Evolutionary conservation across 2,329 filamentous ascomycete species (phyloP).

Genomic region (Leptographium wingfieldii): DNA sequence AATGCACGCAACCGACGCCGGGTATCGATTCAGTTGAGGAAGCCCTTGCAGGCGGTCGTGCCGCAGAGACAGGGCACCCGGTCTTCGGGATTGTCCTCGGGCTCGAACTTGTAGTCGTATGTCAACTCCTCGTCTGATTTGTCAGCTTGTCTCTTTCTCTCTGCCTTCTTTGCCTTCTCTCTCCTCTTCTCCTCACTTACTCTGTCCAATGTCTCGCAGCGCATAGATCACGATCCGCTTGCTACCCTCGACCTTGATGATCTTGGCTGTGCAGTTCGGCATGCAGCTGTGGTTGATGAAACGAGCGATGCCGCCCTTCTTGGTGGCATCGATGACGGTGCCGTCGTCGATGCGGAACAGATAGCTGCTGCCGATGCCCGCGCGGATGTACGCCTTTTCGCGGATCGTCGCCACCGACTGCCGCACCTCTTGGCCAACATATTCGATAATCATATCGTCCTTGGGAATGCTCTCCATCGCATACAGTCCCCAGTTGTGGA

Average conservation of each 20-base stretch:
- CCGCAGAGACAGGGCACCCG: constrained; percentile 96
- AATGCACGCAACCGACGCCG: background rate
- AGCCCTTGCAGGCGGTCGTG: constrained; percentile 92
- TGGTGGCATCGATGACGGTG: constrained; percentile 94
- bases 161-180: background rate
- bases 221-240: constrained; percentile 99
- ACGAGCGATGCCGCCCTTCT: constrained; percentile 92
- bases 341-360: constrained; percentile 97
- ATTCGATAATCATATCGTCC: constrained; percentile 99
- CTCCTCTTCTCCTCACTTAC: constrained; percentile 42
- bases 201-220: constrained; percentile 83
- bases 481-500: constrained; percentile 97
- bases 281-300: constrained; percentile 99
- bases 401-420: constrained; percentile 96
- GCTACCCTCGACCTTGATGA: constrained; percentile 96
- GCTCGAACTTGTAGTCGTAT: constrained; percentile 99
- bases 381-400: constrained; percentile 84
- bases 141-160: constrained; percentile 6
- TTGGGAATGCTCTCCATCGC: constrained; percentile 94
- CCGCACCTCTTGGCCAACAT: constrained; percentile 92
- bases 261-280: constrained; percentile 97
- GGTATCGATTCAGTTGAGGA: constrained; percentile 65
- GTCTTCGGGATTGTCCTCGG: constrained; percentile 87
- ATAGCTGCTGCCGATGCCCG: constrained; percentile 93
- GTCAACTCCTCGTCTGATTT: constrained; percentile 87